Conservation (phyloP, 73 alveolate genomes). For the Paraurostyla sp. region DNA sequence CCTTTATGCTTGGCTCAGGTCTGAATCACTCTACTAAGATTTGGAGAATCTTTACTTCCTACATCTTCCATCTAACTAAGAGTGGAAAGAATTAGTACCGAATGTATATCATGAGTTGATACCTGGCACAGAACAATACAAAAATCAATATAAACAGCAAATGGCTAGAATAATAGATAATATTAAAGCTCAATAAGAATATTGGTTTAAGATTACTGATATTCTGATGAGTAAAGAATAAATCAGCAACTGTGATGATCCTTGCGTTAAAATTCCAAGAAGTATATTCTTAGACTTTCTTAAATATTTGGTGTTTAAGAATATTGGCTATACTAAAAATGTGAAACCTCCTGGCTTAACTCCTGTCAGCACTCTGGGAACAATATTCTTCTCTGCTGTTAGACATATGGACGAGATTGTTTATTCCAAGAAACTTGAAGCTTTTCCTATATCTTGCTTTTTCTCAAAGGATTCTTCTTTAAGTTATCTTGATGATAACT, state of each 20-base stretch:
- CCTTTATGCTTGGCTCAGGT: slow-evolving; percentile 59
- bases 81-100: background rate
- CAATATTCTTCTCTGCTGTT: slow-evolving; percentile 34
- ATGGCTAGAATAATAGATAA: background rate
- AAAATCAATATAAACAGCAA: background rate
- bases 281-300: background rate
- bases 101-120: background rate
- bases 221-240: background rate
- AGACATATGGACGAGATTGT: slow-evolving; percentile 30
- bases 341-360: slow-evolving; percentile 56
- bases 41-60: slow-evolving; percentile 32
- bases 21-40: slow-evolving; percentile 13
- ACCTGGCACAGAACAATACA: slow-evolving; percentile 4
- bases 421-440: background rate
- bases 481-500: background rate
- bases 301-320: slow-evolving; percentile 30
- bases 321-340: slow-evolving; percentile 24
- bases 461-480: slow-evolving; percentile 20
- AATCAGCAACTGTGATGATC: background rate
- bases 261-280: slow-evolving; percentile 21
- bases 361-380: slow-evolving; percentile 14
- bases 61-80: slow-evolving; percentile 16
- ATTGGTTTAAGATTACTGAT: slow-evolving; percentile 43
- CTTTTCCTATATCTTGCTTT: slow-evolving; percentile 38
- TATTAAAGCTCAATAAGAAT: background rate